Conservation (phyloP, 176 grass and related monocot species). For the Cymbopogon citratus region DNA sequence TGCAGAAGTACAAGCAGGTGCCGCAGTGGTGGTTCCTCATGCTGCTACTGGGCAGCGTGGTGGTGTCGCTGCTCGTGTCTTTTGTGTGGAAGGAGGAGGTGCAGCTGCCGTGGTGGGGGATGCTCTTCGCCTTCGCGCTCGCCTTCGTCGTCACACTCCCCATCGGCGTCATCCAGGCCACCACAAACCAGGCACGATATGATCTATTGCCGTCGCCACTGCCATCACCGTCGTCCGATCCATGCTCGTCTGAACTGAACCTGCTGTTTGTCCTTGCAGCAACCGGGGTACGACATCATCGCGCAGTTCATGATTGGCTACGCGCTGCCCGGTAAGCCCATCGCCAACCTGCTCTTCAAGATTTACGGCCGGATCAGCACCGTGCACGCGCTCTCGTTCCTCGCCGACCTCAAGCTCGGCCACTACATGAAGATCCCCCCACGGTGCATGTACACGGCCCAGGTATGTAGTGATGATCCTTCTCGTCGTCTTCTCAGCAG, state of each 20-base stretch:
- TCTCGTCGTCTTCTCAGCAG: background rate
- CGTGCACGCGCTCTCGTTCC: conserved; percentile 90
- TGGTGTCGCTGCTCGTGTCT: conserved; percentile 71
- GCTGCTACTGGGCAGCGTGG: conserved; percentile 72
- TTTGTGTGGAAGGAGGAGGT: conserved; percentile 81
- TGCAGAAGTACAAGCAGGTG: conserved; percentile 91
- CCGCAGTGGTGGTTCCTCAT: conserved; percentile 96
- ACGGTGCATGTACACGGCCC: conserved; percentile 92
- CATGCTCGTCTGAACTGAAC: background rate
- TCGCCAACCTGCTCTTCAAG: conserved; percentile 97
- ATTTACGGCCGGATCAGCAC: conserved; percentile 98
- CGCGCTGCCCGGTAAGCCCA: conserved; percentile 86
- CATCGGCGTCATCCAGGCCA: conserved; percentile 95
- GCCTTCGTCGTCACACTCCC: conserved; percentile 86
- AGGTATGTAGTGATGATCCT: conserved; percentile 22
- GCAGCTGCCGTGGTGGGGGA: conserved; percentile 99
- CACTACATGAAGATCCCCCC: conserved; percentile 99
- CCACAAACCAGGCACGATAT: conserved; percentile 80
- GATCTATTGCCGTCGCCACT: background rate
- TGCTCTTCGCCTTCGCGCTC: conserved; percentile 90
- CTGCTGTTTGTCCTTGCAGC: conserved; percentile 24
- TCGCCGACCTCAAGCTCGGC: conserved; percentile 93
- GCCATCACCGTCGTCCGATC: background rate
- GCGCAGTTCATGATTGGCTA: conserved; percentile 97
- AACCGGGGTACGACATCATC: conserved; percentile 97